Base-by-base conservation (phyloP, 768 basidiomycete species). In the Lyophyllum atratum region DNA sequence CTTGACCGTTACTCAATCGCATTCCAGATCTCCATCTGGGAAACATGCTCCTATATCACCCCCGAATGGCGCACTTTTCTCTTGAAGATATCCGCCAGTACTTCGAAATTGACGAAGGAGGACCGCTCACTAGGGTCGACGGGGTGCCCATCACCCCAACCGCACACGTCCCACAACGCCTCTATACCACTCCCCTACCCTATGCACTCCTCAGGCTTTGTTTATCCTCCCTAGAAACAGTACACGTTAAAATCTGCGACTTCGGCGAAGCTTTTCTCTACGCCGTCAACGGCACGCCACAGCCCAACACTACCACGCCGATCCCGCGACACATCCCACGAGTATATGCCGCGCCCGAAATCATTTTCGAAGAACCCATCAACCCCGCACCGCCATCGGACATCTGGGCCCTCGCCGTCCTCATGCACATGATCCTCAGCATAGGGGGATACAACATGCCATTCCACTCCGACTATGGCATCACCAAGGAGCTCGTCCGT, bases 391-490 rank as follows among this genome's bases (percentile, higher is more conserved):
- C 40, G 7, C 17, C 40, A 42, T 45, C 44, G 25, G 56, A 58
- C 33, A 49, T 55, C 19, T 59, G 57, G 57, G 57, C 57, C 8
- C 57, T 62, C 15, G 60, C 60, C 4, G 60, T 62, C 21, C 54
- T 59, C 19, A 29, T 59, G 4, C 57, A 59, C 46, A 56, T 53
- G 49, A 29, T 61, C n/a, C 17, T 61, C 24, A 58, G 52, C 34
- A 33, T n/a, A n/a, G n/a, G n/a, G n/a, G n/a, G 29, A 9, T 49
- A 39, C 4, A 21, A 2, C n/a, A 15, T 19, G 3, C 14, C 15
- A 14, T 37, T 37, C 34, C 5, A 5, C 29, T 15, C 9, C 4
- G 7, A 8, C 34, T 14, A 15, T 15, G 25, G 58, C 2, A 34
- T 52, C n/a, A 29, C 26, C 25, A 48, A 59, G 21, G 54, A 59